A percentile compares a stretch with the other conserved stretches of the same genome.
Evolutionary conservation across 106 monocot genomes (phyloP).

Genomic region (Alisma plantagoaquatica): DNA sequence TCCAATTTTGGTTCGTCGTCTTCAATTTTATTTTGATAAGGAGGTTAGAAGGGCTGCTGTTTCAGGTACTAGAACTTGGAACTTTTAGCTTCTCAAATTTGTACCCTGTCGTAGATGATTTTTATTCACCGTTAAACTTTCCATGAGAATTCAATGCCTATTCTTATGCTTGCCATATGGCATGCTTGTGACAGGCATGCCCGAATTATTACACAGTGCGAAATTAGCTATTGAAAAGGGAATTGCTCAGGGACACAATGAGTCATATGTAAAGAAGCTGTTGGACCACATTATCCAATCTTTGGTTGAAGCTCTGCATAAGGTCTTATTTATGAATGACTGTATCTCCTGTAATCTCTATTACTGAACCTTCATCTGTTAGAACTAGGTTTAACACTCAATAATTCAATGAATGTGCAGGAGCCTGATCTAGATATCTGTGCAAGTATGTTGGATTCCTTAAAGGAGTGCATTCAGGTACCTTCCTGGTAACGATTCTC

Average conservation of each 20-base stretch:
- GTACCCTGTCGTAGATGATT: too few relatives aligned
- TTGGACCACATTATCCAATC: slow-evolving; percentile 86
- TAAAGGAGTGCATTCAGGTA: slow-evolving; percentile 95
- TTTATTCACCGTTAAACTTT: too few relatives aligned
- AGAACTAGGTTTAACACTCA: not conserved
- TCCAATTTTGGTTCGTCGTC: slow-evolving; percentile 83
- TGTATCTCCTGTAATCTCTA: not conserved
- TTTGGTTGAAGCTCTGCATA: slow-evolving; percentile 88
- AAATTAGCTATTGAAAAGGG: slow-evolving; percentile 89
- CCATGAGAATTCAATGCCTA: too few relatives aligned
- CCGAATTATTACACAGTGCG: slow-evolving; percentile 88
- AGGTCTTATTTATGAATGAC: slow-evolving; percentile 27
- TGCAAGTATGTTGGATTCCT: slow-evolving; percentile 80
- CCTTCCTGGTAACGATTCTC: too few relatives aligned
- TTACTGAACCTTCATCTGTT: not conserved
- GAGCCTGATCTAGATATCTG: slow-evolving; percentile 90
- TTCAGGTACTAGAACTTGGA: slow-evolving; percentile 84
- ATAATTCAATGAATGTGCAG: slow-evolving; percentile 17
- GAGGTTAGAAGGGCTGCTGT: slow-evolving; percentile 96
- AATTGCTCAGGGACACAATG: slow-evolving; percentile 74
- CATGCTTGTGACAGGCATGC: slow-evolving; percentile 80
- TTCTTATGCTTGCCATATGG: too few relatives aligned
- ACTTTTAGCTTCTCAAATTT: too few relatives aligned
- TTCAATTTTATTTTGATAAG: slow-evolving; percentile 96
- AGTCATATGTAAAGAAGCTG: slow-evolving; percentile 86